Evolutionary conservation across 306 rosid genomes (phyloP), one percentile per base, ranked within the genome.

Genomic region (Astragalus glycyphyllos): DNA sequence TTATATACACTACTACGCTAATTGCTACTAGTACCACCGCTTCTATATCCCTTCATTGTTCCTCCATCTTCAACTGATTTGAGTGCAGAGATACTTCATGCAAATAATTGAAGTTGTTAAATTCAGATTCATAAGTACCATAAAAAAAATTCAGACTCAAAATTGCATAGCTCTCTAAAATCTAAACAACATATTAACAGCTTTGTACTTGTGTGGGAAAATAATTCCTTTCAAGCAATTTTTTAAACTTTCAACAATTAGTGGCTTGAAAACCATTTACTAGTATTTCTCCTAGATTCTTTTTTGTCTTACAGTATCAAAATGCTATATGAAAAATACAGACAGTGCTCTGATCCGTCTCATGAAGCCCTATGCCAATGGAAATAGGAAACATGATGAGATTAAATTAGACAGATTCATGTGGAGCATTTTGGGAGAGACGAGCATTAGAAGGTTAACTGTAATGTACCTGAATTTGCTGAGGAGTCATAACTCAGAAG

Each of bases 21-120:
- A 47, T 75, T 69, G 77, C 87, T 85, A 56, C 82, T 49, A 10
- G 81, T 62, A 74, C 45, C 73, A 38, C 76, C 74, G 72, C 72
- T 83, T 65, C 68, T 78, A 56, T 62, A 58, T 41, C 62, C 65
- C 76, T 83, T 94, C 86, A 86, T 59, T 80, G 87, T 85, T 94
- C 96, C 92, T 94, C 96, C 92, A 87, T 93, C 97, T 93, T 89
- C 89, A 94, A 74, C 63, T 89, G 96, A 80, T 88, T 84, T 62
- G 89, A 80, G 78, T 86, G 96, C 87, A 87, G 82, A 75, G 92
- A 75, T 51, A 83, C 97, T 94, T 96, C 44, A 57, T 69, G 72
- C 11, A 61, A 61, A 80, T 76, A 80, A 44, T 76, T 55, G 48
- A 42, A 73, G 44, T 44, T 49, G 73, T 31, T 65, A 55, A 49